Conservation (phyloP, 2,329 filamentous ascomycete genomes). For the Shiraia sp. region DNA sequence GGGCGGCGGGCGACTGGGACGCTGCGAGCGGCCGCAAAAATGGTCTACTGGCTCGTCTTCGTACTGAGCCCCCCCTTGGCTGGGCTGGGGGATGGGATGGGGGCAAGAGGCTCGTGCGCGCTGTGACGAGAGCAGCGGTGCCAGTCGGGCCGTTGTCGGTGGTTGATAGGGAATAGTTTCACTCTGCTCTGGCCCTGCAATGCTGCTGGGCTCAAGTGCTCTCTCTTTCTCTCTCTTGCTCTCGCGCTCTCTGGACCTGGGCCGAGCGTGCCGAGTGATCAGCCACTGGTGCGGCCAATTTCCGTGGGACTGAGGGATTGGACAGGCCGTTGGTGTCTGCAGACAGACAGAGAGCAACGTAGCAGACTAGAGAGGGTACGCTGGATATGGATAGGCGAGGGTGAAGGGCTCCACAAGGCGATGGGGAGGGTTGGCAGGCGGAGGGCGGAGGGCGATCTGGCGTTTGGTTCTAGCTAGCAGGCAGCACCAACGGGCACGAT, state of each 20-base stretch:
- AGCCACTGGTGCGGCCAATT: constrained; percentile 39
- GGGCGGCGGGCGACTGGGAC: too few relatives aligned
- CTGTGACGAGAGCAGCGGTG: constrained; percentile 7
- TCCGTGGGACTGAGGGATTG: constrained; percentile 14
- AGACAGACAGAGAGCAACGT: background rate
- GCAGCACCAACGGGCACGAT: constrained; percentile 25
- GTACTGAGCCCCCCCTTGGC: too few relatives aligned
- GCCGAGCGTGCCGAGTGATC: constrained; percentile 43
- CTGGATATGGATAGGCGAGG: background rate
- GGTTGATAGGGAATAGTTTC: constrained; percentile 24
- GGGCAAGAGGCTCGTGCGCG: constrained; percentile 11
- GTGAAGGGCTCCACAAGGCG: constrained; percentile 6
- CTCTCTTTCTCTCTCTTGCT: constrained; percentile 25
- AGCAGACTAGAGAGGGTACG: constrained; percentile 3
- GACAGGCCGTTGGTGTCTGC: too few relatives aligned
- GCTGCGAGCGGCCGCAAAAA: too few relatives aligned
- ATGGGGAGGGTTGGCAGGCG: constrained; percentile 6
- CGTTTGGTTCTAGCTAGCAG: constrained; percentile 6
- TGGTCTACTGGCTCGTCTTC: too few relatives aligned
- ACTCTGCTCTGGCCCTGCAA: constrained; percentile 7
- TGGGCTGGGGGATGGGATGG: too few relatives aligned
- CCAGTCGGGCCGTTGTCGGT: constrained; percentile 40
- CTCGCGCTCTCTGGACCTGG: constrained; percentile 30
- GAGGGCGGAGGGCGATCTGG: constrained; percentile 15
- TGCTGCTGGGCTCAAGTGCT: too few relatives aligned